phyloP scores from a whole-genome alignment of 768 basidiomycete genomes.

The Boletales sp. region DNA sequence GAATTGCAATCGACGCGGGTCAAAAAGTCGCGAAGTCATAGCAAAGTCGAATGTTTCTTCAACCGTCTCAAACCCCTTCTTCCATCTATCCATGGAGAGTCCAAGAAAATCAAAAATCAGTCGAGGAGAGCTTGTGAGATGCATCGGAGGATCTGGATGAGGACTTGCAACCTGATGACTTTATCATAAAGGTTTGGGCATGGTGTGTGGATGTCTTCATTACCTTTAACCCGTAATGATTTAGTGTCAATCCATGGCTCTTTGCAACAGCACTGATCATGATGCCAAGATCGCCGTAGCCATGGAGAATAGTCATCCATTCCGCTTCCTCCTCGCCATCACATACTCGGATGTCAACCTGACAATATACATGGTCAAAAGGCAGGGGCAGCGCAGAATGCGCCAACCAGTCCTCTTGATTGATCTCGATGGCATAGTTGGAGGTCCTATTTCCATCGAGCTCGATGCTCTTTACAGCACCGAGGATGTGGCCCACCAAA shows the following conservation, averaged over 20 bases:
- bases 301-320: constrained; percentile 51
- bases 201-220: not conserved
- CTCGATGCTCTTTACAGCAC: constrained; percentile 45
- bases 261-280: constrained; percentile 56
- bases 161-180: constrained; percentile 27
- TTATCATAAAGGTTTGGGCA: constrained; percentile 11
- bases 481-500: constrained; percentile 38
- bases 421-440: constrained; percentile 56
- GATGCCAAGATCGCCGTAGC: constrained; percentile 72
- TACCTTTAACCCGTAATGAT: constrained; percentile 59
- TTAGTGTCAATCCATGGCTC: constrained; percentile 48
- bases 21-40: constrained; percentile 50
- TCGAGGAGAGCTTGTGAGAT: constrained; percentile 47
- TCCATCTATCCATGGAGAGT: constrained; percentile 49
- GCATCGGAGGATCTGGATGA: constrained; percentile 37
- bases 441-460: constrained; percentile 54
- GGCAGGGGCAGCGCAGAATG: constrained; percentile 4
- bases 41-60: constrained; percentile 58
- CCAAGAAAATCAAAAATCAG: constrained; percentile 55
- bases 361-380: constrained; percentile 25
- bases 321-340: constrained; percentile 46
- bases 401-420: constrained; percentile 36
- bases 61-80: constrained; percentile 51
- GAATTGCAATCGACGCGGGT: constrained; percentile 35
- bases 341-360: constrained; percentile 68